Evolutionary conservation across 495 filamentous ascomycete species (phyloP), one percentile per base, ranked within the genome.

Genomic region (Friedmanniomyces endolithicus): DNA sequence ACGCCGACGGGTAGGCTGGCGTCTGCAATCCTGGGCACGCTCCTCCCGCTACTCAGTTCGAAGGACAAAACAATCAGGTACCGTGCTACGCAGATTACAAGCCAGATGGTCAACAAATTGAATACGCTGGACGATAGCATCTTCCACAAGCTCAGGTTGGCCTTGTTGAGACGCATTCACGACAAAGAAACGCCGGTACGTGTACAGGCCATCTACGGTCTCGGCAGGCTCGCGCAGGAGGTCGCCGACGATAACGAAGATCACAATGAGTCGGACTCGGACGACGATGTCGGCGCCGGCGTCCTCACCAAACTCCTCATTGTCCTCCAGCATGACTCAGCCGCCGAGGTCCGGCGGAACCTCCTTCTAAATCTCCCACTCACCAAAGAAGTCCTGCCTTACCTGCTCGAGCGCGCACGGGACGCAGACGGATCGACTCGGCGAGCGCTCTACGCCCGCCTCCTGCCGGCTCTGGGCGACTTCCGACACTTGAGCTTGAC

Each of bases 11-110:
- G 81, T 22, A 82, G 90, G 37, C 75, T 97, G 20, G 86, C 86
- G 0, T 73, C 79, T 0, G 76, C 82, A n/a, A 70, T 98, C 14
- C 75, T 94, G 50, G 72, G 77, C 23, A 73, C 78, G 14, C 63
- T 90, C 35, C 71, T 88, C 12, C 84, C 86, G 25, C 66, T 95
- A 14, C 68, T 95, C 24, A 70, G 72, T 2, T 78, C 86, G 14
- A 95, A 94, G 67, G 92, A 99, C 69, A 96, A 95, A 70, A 82
- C 80, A 46, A 86, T 97, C 25, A 80, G 94, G 43, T 97, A 90
- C 71, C 79, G 92, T 55, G 79, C 88, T 11, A 88, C 90, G 0
- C 92, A 99, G 67, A 78, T 95, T 14, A 80, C 90, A 43, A 83
- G 88, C 1, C 83, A 94, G 64, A 84, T 97, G 64, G 75, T 86